phyloP scores from a whole-genome alignment of 352 stramenopile species.

The Albugo candida region DNA sequence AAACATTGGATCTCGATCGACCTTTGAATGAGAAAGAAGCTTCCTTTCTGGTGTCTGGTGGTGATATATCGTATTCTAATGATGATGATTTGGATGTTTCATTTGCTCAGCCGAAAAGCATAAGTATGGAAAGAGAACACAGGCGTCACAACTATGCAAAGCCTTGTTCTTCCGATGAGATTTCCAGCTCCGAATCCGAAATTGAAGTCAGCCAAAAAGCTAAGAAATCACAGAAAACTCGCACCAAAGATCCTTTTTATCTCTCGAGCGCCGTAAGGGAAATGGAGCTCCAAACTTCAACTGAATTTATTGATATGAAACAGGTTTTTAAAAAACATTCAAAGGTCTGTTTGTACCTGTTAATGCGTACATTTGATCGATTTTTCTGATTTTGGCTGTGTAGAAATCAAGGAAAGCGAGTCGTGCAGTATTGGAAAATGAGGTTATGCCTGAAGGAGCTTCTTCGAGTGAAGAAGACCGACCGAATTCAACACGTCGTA shows the following conservation, averaged over 20 bases:
- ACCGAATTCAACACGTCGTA: conserved; percentile 12
- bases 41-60: conserved; percentile 55
- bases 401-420: conserved; percentile 24
- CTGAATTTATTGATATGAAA: conserved; percentile 69
- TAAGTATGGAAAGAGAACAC: conserved; percentile 6
- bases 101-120: conserved; percentile 38
- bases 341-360: conserved; percentile 12
- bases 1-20: conserved; percentile 46
- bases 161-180: conserved; percentile 7
- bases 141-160: conserved; percentile 29
- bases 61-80: conserved; percentile 33
- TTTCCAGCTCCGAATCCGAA: conserved; percentile 13
- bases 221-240: conserved; percentile 16
- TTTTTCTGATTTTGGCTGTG: conserved; percentile 11
- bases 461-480: conserved; percentile 45
- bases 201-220: conserved; percentile 4
- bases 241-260: conserved; percentile 68
- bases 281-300: conserved; percentile 8
- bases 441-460: conserved; percentile 60
- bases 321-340: conserved; percentile 41
- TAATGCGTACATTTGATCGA: conserved; percentile 5
- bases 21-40: conserved; percentile 34
- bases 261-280: conserved; percentile 27
- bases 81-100: conserved; percentile 69
- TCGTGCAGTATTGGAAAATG: conserved; percentile 37